Conservation (phyloP, 2,329 filamentous ascomycete species). For the Sporothrix dimorphospora region DNA sequence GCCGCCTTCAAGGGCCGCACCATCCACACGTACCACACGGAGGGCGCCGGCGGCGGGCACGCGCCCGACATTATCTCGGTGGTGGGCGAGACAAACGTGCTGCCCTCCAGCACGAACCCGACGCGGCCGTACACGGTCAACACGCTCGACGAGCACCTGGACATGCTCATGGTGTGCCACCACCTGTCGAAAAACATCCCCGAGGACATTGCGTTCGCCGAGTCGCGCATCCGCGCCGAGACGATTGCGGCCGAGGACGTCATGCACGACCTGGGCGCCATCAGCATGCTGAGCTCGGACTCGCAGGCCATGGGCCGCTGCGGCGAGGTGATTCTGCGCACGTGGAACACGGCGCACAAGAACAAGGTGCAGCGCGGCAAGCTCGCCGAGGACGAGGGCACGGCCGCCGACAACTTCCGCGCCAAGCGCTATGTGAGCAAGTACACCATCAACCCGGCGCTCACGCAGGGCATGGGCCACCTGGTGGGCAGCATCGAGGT, state of each 20-base stretch:
- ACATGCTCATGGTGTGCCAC: constrained; percentile 99
- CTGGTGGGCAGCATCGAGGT: constrained; percentile 84
- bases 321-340: constrained; percentile 88
- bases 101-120: constrained; percentile 90
- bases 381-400: constrained; percentile 72
- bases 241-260: constrained; percentile 97
- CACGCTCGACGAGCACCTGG: constrained; percentile 92
- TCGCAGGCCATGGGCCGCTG: constrained; percentile 96
- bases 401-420: constrained; percentile 83
- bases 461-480: constrained; percentile 88
- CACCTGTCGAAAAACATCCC: constrained; percentile 90
- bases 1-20: constrained; percentile 82
- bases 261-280: constrained; percentile 89
- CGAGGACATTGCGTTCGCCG: constrained; percentile 93
- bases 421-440: constrained; percentile 94
- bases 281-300: constrained; percentile 96
- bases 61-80: constrained; percentile 95
- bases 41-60: constrained; percentile 92
- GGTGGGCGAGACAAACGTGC: constrained; percentile 83
- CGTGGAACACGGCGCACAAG: constrained; percentile 97
- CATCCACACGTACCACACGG: constrained; percentile 96
- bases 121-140: constrained; percentile 89
- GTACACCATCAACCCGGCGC: constrained; percentile 92
- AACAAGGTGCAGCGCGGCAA: constrained; percentile 84
- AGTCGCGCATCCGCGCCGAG: constrained; percentile 90